phyloP scores from a whole-genome alignment of 2,329 filamentous ascomycete genomes.

The Aspergillus fructus region DNA sequence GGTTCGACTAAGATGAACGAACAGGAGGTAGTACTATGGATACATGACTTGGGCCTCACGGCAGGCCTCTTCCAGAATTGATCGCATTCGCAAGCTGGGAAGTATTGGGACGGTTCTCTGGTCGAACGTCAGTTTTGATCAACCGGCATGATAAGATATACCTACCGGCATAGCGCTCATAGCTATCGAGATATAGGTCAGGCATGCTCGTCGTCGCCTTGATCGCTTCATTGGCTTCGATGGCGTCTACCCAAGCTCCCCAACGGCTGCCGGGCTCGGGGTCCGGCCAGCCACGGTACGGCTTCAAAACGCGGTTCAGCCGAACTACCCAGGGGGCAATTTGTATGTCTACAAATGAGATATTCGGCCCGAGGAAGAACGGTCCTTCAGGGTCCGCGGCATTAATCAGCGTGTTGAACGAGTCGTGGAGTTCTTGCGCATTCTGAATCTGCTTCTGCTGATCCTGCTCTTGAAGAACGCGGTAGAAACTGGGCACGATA shows the following conservation, averaged over 20 bases:
- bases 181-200: constrained; percentile 65
- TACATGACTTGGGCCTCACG: constrained; percentile 32
- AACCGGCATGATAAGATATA: constrained; percentile 15
- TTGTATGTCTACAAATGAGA: constrained; percentile 71
- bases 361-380: constrained; percentile 62
- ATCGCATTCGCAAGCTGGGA: constrained; percentile 60
- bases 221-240: constrained; percentile 64
- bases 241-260: constrained; percentile 68
- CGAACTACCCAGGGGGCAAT: constrained; percentile 74
- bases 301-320: constrained; percentile 63
- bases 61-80: constrained; percentile 56
- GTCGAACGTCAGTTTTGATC: constrained; percentile 13
- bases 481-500: constrained; percentile 75
- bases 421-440: constrained; percentile 61
- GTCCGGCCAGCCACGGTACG: constrained; percentile 66
- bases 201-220: constrained; percentile 66
- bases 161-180: constrained; percentile 62
- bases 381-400: constrained; percentile 62
- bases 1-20: constrained; percentile 1
- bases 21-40: background rate
- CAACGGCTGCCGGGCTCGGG: constrained; percentile 64
- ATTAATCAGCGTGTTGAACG: constrained; percentile 63
- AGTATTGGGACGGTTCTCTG: constrained; percentile 61
- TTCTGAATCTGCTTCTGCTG: constrained; percentile 57
- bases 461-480: constrained; percentile 66